Percentiles rank a stretch among this genome's conserved stretches.
phyloP scores from a whole-genome alignment of 2,329 filamentous ascomycete genomes.

The Ophiostoma populinum region DNA sequence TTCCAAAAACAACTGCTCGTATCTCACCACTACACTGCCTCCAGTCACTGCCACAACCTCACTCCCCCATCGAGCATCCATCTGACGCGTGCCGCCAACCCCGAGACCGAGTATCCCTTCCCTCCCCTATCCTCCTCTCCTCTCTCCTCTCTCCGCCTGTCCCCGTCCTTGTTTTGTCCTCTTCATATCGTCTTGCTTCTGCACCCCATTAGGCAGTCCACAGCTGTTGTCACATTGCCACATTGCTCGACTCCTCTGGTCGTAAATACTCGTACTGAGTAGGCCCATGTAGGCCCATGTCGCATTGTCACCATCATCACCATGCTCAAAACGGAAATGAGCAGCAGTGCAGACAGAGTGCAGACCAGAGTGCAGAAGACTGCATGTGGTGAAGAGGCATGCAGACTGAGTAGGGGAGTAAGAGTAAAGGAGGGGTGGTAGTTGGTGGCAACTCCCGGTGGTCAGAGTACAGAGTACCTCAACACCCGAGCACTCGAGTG shows the following conservation, averaged over 20 bases:
- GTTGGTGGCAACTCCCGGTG: background rate
- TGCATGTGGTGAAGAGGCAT: background rate
- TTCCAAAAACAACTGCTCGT: too few species aligned
- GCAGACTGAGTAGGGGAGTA: background rate
- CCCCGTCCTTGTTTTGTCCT: background rate
- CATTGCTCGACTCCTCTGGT: background rate
- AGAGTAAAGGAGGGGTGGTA: too few species aligned
- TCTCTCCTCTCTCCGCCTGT: background rate
- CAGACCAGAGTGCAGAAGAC: background rate
- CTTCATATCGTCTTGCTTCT: too few species aligned
- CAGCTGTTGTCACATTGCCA: constrained; percentile 2
- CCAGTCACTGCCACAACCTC: too few species aligned
- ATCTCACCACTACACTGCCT: too few species aligned
- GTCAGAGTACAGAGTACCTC: too few species aligned
- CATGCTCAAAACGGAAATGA: background rate
- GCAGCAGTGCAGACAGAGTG: background rate
- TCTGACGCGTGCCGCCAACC: background rate
- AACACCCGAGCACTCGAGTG: too few species aligned
- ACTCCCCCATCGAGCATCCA: too few species aligned
- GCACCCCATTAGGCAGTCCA: background rate
- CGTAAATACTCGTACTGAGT: background rate
- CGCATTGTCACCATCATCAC: background rate
- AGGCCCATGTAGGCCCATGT: too few species aligned
- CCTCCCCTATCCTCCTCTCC: background rate
- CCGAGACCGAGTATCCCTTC: background rate